phyloP scores from a whole-genome alignment of 176 grass and related monocot species.

The Eragrostis curvula region DNA sequence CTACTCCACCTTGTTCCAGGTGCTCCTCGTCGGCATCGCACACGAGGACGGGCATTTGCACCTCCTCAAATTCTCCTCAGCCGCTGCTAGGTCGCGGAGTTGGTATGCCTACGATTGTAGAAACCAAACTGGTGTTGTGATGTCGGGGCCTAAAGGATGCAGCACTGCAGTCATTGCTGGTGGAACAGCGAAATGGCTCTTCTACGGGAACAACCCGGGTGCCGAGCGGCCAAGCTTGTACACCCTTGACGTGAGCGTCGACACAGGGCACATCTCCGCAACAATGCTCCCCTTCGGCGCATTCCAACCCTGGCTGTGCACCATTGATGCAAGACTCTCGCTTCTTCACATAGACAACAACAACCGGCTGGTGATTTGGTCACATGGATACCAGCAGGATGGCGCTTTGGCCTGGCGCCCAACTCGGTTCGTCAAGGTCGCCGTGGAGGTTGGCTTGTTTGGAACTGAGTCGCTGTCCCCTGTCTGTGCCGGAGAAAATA shows the following conservation, averaged over 20 bases:
- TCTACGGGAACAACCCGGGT: neutral
- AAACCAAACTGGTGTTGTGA: neutral
- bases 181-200: neutral
- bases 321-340: neutral
- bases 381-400: neutral
- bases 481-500: neutral
- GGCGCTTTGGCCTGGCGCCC: neutral
- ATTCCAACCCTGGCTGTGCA: neutral
- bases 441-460: neutral
- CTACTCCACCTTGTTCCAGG: neutral
- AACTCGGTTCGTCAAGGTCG: neutral
- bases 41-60: neutral
- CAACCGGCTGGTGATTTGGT: neutral
- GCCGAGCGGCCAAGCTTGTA: neutral
- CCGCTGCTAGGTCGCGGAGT: neutral
- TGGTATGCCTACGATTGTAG: neutral
- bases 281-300: neutral
- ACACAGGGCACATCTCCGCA: neutral
- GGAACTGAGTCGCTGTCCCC: neutral
- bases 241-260: neutral
- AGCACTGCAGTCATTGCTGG: neutral
- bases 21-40: neutral
- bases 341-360: neutral
- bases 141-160: neutral
- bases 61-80: neutral